Evolutionary conservation across 306 rosid genomes (phyloP).

Genomic region (Heteromeles arbutifolia): DNA sequence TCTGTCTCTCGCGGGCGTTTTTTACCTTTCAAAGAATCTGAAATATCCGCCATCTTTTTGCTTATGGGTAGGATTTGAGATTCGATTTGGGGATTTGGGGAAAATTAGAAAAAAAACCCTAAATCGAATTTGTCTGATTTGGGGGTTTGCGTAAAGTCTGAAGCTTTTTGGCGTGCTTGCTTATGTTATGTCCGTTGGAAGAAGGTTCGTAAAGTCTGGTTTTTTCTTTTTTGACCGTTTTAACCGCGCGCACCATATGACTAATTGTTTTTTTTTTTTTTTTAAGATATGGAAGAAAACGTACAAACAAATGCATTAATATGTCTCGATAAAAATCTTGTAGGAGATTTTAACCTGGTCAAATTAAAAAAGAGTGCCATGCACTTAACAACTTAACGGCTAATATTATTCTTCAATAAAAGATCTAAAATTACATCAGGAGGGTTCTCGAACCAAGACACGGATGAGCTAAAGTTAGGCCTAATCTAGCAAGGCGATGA

Average conservation of each 20-base stretch:
- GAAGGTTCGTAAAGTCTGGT: not conserved
- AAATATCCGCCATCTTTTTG: slow-evolving; percentile 6
- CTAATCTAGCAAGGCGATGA: no score
- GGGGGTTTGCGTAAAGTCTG: not conserved
- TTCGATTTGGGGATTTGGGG: not conserved
- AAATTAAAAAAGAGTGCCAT: fast-evolving
- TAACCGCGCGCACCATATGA: not conserved
- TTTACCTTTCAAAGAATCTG: slow-evolving; percentile 27
- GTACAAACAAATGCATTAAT: no score
- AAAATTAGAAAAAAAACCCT: not conserved
- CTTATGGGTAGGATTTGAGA: not conserved
- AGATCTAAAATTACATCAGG: fast-evolving
- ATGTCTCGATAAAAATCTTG: no score
- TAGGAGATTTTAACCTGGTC: fast-evolving
- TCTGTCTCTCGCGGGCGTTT: slow-evolving; percentile 34
- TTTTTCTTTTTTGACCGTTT: not conserved
- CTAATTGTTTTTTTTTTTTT: not conserved
- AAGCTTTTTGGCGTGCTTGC: not conserved
- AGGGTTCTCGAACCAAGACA: no score
- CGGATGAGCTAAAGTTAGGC: no score
- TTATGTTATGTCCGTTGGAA: not conserved
- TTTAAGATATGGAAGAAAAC: no score
- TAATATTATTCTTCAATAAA: no score
- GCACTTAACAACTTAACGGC: no score
- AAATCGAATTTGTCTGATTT: not conserved